These are phyloP conservation scores for Marasmius fiardii DNA, from an alignment of 1,284 basidiomycete species.

Conservation along the genomic window DNA sequence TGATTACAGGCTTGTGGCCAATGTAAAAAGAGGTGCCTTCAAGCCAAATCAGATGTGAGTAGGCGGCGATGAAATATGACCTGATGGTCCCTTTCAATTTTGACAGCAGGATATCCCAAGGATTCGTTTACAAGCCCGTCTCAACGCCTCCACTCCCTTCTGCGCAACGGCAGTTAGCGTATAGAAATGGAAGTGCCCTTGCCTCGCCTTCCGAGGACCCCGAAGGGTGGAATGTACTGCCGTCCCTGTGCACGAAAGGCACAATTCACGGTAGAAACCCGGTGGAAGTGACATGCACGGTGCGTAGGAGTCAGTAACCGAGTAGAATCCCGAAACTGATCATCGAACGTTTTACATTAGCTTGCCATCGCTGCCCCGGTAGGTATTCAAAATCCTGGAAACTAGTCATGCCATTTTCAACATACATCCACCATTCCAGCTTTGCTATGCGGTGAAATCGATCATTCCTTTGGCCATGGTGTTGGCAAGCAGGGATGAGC, in stretches of 20 bases:
- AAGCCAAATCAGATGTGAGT: conserved; percentile 39
- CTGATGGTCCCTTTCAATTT: background rate
- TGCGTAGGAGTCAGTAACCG: conserved; percentile 23
- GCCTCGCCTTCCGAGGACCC: conserved; percentile 44
- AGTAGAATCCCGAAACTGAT: background rate
- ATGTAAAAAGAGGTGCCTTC: conserved; percentile 41
- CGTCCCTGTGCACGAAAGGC: conserved; percentile 34
- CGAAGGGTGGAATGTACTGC: conserved; percentile 44
- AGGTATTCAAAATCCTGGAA: conserved; percentile 14
- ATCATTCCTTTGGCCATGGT: conserved; percentile 47
- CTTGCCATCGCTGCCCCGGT: conserved; percentile 55
- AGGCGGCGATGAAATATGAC: background rate
- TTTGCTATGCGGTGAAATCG: conserved; percentile 45
- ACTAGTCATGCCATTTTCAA: background rate
- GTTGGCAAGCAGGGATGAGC: conserved; percentile 38
- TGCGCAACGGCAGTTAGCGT: conserved; percentile 42
- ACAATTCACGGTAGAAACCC: conserved; percentile 38
- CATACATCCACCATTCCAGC: conserved; percentile 31
- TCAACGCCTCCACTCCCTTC: conserved; percentile 42
- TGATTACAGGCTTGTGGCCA: conserved; percentile 47
- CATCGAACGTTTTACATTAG: conserved; percentile 25
- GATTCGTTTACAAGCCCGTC: conserved; percentile 38
- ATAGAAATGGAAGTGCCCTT: conserved; percentile 35
- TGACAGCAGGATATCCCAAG: conserved; percentile 25
- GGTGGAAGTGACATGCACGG: conserved; percentile 36